Conservation (phyloP, 2,329 filamentous ascomycete genomes). For the Trichoderma arundinaceum region DNA sequence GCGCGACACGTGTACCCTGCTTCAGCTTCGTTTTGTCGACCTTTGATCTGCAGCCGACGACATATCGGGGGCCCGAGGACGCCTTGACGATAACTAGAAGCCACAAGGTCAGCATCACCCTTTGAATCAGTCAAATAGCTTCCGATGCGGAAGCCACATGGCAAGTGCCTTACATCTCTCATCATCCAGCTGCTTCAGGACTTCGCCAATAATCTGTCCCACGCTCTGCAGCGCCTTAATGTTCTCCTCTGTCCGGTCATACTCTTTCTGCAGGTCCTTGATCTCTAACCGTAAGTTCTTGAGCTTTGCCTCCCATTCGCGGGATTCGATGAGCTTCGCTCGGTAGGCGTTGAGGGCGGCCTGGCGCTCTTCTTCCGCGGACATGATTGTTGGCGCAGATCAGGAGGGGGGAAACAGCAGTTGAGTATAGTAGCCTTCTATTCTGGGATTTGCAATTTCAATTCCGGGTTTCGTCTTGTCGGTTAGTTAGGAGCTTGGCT, state of each 20-base stretch:
- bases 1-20: slow-evolving; percentile 94
- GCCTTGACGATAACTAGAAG: slow-evolving; percentile 92
- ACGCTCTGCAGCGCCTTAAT: slow-evolving; percentile 99
- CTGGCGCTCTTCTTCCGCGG: slow-evolving; percentile 64
- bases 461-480: not conserved
- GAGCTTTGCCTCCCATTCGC: slow-evolving; percentile 98
- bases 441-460: not conserved
- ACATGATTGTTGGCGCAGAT: slow-evolving; percentile 47
- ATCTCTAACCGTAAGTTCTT: slow-evolving; percentile 94
- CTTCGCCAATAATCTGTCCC: slow-evolving; percentile 98
- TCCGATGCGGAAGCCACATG: not conserved
- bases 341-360: slow-evolving; percentile 80
- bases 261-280: slow-evolving; percentile 92
- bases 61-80: slow-evolving; percentile 94
- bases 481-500: not conserved
- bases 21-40: slow-evolving; percentile 97
- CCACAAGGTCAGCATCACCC: slow-evolving; percentile 27
- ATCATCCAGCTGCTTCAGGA: slow-evolving; percentile 97
- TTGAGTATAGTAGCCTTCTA: not conserved
- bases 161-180: slow-evolving; percentile 77
- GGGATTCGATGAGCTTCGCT: slow-evolving; percentile 84
- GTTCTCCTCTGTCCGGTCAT: slow-evolving; percentile 96
- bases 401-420: not conserved
- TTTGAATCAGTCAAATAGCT: not conserved
- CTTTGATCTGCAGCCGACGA: slow-evolving; percentile 97